Conservation (phyloP, 192 early-diverging fungal species). For the Endogone sp. region DNA sequence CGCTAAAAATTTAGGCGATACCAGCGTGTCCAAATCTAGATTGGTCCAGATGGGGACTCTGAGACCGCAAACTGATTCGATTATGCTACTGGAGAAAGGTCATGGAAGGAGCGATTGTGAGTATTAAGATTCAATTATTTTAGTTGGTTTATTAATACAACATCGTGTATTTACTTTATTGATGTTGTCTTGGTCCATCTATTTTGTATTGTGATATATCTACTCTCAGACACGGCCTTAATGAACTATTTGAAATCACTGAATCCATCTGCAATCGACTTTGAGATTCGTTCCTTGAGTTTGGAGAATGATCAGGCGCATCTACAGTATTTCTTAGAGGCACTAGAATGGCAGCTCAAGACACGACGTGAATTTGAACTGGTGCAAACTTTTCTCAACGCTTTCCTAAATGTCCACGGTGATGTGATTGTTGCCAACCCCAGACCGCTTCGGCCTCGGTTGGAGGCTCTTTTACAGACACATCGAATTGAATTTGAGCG, state of each 20-base stretch:
- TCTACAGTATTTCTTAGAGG: constrained; percentile 65
- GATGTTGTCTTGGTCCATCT: constrained; percentile 1
- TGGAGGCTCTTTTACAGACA: constrained; percentile 29
- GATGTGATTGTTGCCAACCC: constrained; percentile 67
- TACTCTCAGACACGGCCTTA: constrained; percentile 47
- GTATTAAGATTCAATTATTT: constrained; percentile 1
- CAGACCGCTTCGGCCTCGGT: constrained; percentile 35
- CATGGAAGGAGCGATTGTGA: constrained; percentile 37
- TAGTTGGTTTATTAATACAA: neutral
- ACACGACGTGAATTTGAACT: constrained; percentile 84
- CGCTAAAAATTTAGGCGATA: constrained; percentile 26
- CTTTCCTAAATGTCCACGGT: constrained; percentile 78
- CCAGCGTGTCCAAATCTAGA: constrained; percentile 28
- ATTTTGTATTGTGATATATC: neutral
- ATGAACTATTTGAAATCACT: constrained; percentile 71
- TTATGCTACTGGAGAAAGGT: constrained; percentile 47
- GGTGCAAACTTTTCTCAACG: constrained; percentile 71
- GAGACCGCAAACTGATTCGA: constrained; percentile 58
- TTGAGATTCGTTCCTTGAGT: constrained; percentile 78
- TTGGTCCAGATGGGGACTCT: constrained; percentile 42
- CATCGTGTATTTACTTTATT: neutral
- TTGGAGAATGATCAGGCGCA: constrained; percentile 59
- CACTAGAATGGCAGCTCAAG: constrained; percentile 53
- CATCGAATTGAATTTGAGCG: constrained; percentile 25
- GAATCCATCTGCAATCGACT: constrained; percentile 79